Evolutionary conservation across 148 eudicot species (phyloP).

Genomic region (Polygonum aviculare): DNA sequence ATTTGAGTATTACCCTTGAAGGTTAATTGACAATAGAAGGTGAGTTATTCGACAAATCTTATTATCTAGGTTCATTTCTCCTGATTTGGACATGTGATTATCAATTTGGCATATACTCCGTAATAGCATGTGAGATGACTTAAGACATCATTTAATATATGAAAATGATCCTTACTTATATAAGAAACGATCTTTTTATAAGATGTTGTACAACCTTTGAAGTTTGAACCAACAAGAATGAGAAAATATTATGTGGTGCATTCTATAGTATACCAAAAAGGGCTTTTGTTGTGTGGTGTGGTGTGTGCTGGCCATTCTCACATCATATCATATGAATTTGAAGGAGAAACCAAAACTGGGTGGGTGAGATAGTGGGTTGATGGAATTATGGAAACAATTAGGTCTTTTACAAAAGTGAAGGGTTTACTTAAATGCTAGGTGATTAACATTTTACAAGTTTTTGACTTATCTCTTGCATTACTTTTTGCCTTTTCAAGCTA

Average conservation of each 20-base stretch:
- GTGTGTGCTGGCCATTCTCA: conserved; percentile 7
- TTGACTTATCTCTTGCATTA: not conserved
- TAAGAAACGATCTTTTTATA: not conserved
- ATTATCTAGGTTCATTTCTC: too few species aligned
- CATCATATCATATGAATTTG: conserved; percentile 9
- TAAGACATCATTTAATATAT: not conserved
- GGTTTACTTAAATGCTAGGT: not conserved
- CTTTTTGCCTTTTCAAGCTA: not conserved
- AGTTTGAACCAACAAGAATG: not conserved
- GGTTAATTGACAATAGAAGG: too few species aligned
- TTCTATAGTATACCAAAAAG: not conserved
- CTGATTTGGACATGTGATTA: too few species aligned
- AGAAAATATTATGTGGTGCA: not conserved
- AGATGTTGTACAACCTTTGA: not conserved
- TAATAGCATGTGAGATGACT: not conserved
- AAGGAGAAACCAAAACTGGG: conserved; percentile 8
- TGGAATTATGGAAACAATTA: conserved; percentile 7
- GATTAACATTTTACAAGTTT: not conserved
- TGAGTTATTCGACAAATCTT: too few species aligned
- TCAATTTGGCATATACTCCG: not conserved
- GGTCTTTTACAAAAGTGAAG: not conserved
- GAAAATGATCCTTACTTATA: not conserved
- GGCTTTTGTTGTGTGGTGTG: not conserved
- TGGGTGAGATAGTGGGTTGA: conserved; percentile 9
- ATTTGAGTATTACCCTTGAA: too few species aligned